Evolutionary conservation across 495 filamentous ascomycete species (phyloP), one percentile per base, ranked within the genome.

Genomic region (Penicillium riverlandense): DNA sequence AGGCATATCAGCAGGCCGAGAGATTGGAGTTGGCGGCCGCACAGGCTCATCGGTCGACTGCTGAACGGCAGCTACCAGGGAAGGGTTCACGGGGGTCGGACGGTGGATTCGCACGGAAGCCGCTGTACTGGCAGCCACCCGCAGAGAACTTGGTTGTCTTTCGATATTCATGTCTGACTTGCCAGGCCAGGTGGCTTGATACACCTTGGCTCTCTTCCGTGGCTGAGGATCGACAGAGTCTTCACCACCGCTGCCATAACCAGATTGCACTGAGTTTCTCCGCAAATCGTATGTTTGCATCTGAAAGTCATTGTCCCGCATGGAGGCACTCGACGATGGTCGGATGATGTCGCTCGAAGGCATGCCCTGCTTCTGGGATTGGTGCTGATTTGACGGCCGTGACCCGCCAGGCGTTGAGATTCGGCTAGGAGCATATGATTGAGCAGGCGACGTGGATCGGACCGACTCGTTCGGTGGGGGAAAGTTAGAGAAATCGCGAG

Each of bases 81-180:
- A 70, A 33, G 77, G 77, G 29, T 78, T 78, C 13, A 77, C 62
- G 7, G 82, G 75, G 29, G 86, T 77, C 7, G 89, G 90, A 43
- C 86, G 77, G 63, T 94, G 85, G 35, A 84, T 80, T n/a, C 89
- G 86, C 44, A 96, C 74, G 7, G 90, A 94, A 12, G 86, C 86
- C 29, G 89, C 80, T 11, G 88, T 91, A 59, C 87, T 92, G 13
- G 90, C 90, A 49, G 85, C 82, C 9, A 95, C 88, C 42, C 90
- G 75, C n/a, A 96, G 69, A 7, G 89, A 94, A 32, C 88, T 85
- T 13, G 82, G 76, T 37, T 79, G 80, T 27, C 77, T 71, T 35
- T 81, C 85, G 54, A 74, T 74, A 41, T 74, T 74, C 48, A 92
- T 80, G 6, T 83, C 76, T 6, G 79, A 75, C 37, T 79, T 83